Conservation (phyloP, 2,329 filamentous ascomycete genomes). For the Colletotrichum tofieldiae region DNA sequence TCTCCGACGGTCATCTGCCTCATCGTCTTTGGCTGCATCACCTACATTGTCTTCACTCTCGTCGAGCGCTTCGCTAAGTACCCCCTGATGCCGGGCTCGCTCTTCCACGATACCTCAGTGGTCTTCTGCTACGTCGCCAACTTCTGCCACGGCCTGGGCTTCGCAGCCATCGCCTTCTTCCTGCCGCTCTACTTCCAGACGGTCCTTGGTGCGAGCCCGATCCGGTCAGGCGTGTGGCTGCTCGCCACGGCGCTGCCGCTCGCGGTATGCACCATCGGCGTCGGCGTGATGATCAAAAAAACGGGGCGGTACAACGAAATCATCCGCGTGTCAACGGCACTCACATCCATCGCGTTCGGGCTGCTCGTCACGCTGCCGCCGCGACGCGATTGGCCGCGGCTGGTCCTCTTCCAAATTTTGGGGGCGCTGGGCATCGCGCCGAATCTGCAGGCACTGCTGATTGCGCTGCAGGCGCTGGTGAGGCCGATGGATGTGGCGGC, state of each 20-base stretch:
- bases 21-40: constrained; percentile 79
- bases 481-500: constrained; percentile 76
- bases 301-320: constrained; percentile 76
- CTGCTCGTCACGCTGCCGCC: constrained; percentile 74
- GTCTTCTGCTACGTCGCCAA: constrained; percentile 75
- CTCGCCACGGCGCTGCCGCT: constrained; percentile 79
- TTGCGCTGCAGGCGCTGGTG: constrained; percentile 77
- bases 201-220: constrained; percentile 77
- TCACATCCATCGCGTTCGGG: constrained; percentile 77
- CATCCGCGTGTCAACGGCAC: constrained; percentile 71
- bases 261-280: constrained; percentile 73
- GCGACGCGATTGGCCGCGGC: constrained; percentile 67
- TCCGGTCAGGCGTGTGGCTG: constrained; percentile 82
- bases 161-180: constrained; percentile 85
- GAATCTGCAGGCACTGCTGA: constrained; percentile 79
- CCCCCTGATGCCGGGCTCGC: constrained; percentile 81
- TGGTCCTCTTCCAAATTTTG: constrained; percentile 75
- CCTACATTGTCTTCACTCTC: constrained; percentile 76
- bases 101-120: constrained; percentile 79
- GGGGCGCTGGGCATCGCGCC: constrained; percentile 77
- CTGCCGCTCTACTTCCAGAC: constrained; percentile 89
- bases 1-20: constrained; percentile 84
- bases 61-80: constrained; percentile 83
- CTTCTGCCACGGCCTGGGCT: constrained; percentile 83
- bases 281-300: constrained; percentile 72